Evolutionary conservation across 345 rosid species (phyloP), one percentile per base, ranked within the genome.

Genomic region (Gossypioides kirkii): DNA sequence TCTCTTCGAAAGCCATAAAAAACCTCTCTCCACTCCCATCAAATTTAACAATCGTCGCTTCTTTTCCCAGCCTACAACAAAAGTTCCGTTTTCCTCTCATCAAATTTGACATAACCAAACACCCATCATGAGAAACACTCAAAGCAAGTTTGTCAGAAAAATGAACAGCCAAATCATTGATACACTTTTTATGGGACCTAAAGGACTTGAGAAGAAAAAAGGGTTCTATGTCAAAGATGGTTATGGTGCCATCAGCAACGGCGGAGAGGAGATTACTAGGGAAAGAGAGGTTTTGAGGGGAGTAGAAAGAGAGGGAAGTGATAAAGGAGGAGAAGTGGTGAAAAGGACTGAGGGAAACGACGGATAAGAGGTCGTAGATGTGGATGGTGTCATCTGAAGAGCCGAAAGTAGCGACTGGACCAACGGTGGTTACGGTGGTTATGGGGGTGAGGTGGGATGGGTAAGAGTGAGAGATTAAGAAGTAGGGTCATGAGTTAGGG

Each of bases 191-290:
- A 43, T 92, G 97, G 43, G 82, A 89, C 74, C 68, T 77, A 16
- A 95, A 74, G 2, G 94, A 85, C 80, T 87, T 91, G 41, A 95
- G 80, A 61, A 90, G 89, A 16, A 95, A 90, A 52, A 89, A 95
- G 32, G 99, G 96, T 47, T 91, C 93, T 3, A 94, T 85, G 62
- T 91, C 97, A 49, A 89, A 91, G 61, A 95, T 88, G 52, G 87
- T 89, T n/a, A 92, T 85, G 60, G 90, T 84, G 71, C 99, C 99
- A 41, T 92, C 97, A 0, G 92, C 91, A 2, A 91, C 76, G 65
- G 89, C 89, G 50, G 98, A 91, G 70, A 95, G 70, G 72, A 95
- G 91, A 75, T 94, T 94, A 16, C 96, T 93, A 49, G 98, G 97
- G 74, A 90, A 87, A 7, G 97, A 84, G 60, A 94, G 83, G 64